These are phyloP conservation scores for Tilletia horrida DNA, from an alignment of 1,284 basidiomycete genomes.

Conservation along the genomic window DNA sequence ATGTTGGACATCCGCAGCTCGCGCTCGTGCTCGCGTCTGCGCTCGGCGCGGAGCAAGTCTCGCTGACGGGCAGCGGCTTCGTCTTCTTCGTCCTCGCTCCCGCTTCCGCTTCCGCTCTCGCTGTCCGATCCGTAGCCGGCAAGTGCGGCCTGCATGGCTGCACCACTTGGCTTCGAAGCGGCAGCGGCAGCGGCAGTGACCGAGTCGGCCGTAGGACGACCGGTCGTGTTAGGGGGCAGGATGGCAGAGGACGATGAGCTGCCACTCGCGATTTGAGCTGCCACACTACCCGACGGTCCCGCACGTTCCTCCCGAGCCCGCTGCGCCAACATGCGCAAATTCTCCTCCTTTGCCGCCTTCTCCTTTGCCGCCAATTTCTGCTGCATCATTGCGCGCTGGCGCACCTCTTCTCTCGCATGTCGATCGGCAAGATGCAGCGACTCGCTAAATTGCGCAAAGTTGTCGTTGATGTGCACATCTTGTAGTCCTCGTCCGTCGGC, in stretches of 20 bases:
- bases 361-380: conserved; percentile 97
- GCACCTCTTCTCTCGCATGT: conserved; percentile 95
- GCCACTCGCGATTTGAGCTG: conserved; percentile 23
- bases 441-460: conserved; percentile 98
- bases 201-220: conserved; percentile 9
- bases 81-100: conserved; percentile 61
- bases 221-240: not conserved
- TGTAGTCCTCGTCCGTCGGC: conserved; percentile 95
- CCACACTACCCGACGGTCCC: conserved; percentile 62
- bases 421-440: conserved; percentile 93
- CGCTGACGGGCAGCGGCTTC: conserved; percentile 80
- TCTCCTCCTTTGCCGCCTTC: conserved; percentile 94
- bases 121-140: conserved; percentile 65
- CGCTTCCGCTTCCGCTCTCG: not conserved
- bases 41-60: conserved; percentile 85
- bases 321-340: conserved; percentile 86
- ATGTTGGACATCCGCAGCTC: conserved; percentile 99
- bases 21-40: conserved; percentile 86
- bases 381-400: conserved; percentile 93
- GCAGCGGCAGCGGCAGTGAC: conserved; percentile 28
- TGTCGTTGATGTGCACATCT: conserved; percentile 98
- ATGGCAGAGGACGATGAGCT: not conserved
- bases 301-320: conserved; percentile 88
- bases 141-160: conserved; percentile 67
- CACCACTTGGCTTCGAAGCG: conserved; percentile 47